These are phyloP conservation scores for Colletotrichum neosansevieriae DNA, from an alignment of 2,329 filamentous ascomycete species.

Conservation along the genomic window DNA sequence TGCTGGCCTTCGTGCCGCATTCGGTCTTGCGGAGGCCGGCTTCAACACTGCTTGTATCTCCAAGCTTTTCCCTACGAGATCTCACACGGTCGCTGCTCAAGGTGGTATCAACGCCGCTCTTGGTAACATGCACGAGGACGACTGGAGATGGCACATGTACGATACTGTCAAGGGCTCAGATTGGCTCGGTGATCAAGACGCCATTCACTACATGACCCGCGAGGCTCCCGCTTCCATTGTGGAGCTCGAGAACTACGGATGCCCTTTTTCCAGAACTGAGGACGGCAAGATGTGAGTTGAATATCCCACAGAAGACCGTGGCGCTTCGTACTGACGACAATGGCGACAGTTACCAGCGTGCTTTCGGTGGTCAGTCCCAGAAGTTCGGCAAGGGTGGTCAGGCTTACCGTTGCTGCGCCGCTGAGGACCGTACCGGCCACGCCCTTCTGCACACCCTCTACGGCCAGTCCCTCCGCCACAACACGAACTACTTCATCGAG, in stretches of 20 bases:
- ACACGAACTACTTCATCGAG: slow-evolving; percentile 99
- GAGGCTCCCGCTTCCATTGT: slow-evolving; percentile 92
- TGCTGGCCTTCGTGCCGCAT: slow-evolving; percentile 83
- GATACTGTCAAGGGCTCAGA: slow-evolving; percentile 98
- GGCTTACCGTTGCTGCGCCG: slow-evolving; percentile 96
- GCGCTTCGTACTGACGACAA: slow-evolving; percentile 42
- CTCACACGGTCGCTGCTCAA: slow-evolving; percentile 84
- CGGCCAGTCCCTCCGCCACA: slow-evolving; percentile 95
- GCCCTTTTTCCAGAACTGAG: slow-evolving; percentile 95
- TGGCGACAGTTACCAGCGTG: slow-evolving; percentile 84
- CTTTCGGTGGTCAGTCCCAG: slow-evolving; percentile 97
- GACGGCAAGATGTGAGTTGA: slow-evolving; percentile 87
- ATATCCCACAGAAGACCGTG: too few species aligned
- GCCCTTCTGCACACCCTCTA: slow-evolving; percentile 98
- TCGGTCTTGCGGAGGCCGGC: slow-evolving; percentile 87
- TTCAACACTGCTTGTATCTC: slow-evolving; percentile 92
- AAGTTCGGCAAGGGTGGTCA: slow-evolving; percentile 97
- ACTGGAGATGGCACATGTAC: slow-evolving; percentile 99
- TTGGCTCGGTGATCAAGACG: slow-evolving; percentile 97
- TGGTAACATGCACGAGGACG: slow-evolving; percentile 97
- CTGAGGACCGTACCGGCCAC: slow-evolving; percentile 96
- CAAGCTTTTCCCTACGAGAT: slow-evolving; percentile 88
- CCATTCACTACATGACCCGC: slow-evolving; percentile 98
- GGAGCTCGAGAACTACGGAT: slow-evolving; percentile 97
- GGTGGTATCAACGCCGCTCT: slow-evolving; percentile 90